Evolutionary conservation across 2,329 filamentous ascomycete species (phyloP).

Genomic region (Fusarium cicatricum): DNA sequence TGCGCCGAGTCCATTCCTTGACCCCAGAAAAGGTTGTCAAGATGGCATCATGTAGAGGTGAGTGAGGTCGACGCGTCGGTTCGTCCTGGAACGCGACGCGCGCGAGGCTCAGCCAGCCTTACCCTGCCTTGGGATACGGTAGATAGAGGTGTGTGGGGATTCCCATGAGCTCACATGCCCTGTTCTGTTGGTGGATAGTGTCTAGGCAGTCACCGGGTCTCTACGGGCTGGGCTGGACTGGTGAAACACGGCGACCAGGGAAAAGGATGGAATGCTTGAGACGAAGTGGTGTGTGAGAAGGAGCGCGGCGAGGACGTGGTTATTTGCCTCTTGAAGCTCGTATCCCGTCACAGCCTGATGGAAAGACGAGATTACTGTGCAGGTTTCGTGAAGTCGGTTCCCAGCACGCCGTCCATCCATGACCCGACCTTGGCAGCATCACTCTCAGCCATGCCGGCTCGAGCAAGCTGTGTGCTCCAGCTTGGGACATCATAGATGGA

Average conservation of each 20-base stretch:
- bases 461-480: constrained; percentile 38
- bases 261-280: constrained; percentile 22
- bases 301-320: constrained; percentile 8
- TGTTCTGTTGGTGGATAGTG: constrained; percentile 2
- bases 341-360: constrained; percentile 27
- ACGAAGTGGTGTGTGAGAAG: constrained; percentile 34
- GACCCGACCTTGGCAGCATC: constrained; percentile 38
- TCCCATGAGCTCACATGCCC: constrained; percentile 29
- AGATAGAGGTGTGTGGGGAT: constrained; percentile 24
- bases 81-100: constrained; percentile 27
- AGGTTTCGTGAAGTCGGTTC: constrained; percentile 42
- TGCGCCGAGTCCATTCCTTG: constrained; percentile 23
- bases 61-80: constrained; percentile 26
- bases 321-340: constrained; percentile 23
- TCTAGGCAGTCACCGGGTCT: constrained; percentile 35
- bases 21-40: constrained; percentile 6
- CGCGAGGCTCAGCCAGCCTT: constrained; percentile 37
- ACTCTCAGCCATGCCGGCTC: constrained; percentile 36
- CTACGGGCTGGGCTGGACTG: constrained; percentile 14
- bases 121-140: background rate
- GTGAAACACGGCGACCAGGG: constrained; percentile 29
- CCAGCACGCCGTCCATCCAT: constrained; percentile 46
- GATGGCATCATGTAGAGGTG: constrained; percentile 5
- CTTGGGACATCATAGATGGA: constrained; percentile 39
- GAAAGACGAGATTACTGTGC: constrained; percentile 21